Base-by-base conservation (phyloP, 2,329 filamentous ascomycete species). In the Aspergillus intermedius region DNA sequence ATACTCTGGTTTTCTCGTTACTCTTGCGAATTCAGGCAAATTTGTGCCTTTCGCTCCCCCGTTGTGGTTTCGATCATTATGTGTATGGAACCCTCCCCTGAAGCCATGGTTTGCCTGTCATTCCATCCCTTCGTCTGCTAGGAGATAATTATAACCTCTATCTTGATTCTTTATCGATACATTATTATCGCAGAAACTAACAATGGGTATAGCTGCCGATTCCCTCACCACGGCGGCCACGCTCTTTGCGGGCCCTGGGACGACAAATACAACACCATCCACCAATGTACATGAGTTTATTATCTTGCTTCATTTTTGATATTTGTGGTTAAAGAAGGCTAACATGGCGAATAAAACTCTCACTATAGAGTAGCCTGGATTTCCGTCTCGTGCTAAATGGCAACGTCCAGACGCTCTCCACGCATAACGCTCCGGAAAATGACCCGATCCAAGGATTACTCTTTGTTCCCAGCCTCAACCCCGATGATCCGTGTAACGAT, bases 361-460 rank as follows among this genome's bases (percentile, higher is more conserved):
- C 25, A 23, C 32, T 35, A 19, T 37, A 68, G 64, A 60, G 63
- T 42, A 65, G 60, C 51, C 55, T 64, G 10, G 54, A 55, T 49
- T 72, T 67, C 50, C 62, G 56, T 37, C 67, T 70, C 49, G 62
- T 65, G 19, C 54, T 72, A 3, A 64, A 69, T 32, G 65, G 63
- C 49, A 86, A 87, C 59, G 78, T 95, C 45, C 87, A 84, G 41
- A 94, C 88, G 0, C 75, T 96, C 12, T 87, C 87, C 3, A 81
- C 79, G 28, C 86, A 82, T 52, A 83, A 81, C 63, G 76, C 81
- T 46, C 75, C 79, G 28, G 67, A 75, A 35, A 80, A 84, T 54
- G 79, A 79, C 47, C 73, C 81, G 47, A 81, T 93, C 32, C 79
- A 82, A 54, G 91, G 91, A 52, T 79, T 96, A 13, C 77, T 97